A percentile compares a stretch with the other conserved stretches of the same genome.
These are phyloP conservation scores for Beauveria sp. DNA, from an alignment of 2,329 filamentous ascomycete species.

Conservation along the genomic window DNA sequence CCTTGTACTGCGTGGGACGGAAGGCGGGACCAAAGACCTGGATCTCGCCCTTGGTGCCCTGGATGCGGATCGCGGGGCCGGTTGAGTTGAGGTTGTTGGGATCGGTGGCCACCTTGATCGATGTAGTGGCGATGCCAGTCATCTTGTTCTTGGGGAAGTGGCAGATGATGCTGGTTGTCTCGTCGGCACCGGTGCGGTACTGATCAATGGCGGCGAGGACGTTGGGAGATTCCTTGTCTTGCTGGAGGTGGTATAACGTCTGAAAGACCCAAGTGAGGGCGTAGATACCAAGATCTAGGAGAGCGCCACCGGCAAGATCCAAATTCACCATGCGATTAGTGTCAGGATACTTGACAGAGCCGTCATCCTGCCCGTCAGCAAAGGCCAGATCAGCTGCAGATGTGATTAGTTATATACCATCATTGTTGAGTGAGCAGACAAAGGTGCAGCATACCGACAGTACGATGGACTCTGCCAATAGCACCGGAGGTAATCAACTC, in stretches of 20 bases:
- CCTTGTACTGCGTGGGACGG: slow-evolving; percentile 56
- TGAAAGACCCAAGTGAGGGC: slow-evolving; percentile 87
- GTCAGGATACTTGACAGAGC: slow-evolving; percentile 47
- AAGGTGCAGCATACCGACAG: slow-evolving; percentile 33
- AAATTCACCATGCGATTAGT: slow-evolving; percentile 72
- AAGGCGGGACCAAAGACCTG: slow-evolving; percentile 68
- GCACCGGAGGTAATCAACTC: slow-evolving; percentile 51
- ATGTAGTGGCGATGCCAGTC: slow-evolving; percentile 65
- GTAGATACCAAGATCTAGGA: slow-evolving; percentile 84
- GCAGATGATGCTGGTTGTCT: slow-evolving; percentile 69
- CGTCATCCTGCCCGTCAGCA: slow-evolving; percentile 49
- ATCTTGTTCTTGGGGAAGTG: slow-evolving; percentile 62
- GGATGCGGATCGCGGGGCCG: slow-evolving; percentile 66
- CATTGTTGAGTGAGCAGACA: not conserved
- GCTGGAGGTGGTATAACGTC: slow-evolving; percentile 73
- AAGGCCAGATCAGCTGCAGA: slow-evolving; percentile 51
- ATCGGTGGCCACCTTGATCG: slow-evolving; percentile 54
- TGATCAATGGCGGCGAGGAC: slow-evolving; percentile 64
- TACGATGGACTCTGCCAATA: slow-evolving; percentile 55
- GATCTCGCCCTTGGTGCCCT: slow-evolving; percentile 74
- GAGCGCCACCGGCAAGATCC: slow-evolving; percentile 72
- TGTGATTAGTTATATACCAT: slow-evolving; percentile 9
- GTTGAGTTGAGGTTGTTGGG: slow-evolving; percentile 51
- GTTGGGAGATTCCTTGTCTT: slow-evolving; percentile 60
- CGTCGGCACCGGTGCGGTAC: slow-evolving; percentile 68